phyloP scores from a whole-genome alignment of 2,329 filamentous ascomycete genomes.

The Eutypa lata region DNA sequence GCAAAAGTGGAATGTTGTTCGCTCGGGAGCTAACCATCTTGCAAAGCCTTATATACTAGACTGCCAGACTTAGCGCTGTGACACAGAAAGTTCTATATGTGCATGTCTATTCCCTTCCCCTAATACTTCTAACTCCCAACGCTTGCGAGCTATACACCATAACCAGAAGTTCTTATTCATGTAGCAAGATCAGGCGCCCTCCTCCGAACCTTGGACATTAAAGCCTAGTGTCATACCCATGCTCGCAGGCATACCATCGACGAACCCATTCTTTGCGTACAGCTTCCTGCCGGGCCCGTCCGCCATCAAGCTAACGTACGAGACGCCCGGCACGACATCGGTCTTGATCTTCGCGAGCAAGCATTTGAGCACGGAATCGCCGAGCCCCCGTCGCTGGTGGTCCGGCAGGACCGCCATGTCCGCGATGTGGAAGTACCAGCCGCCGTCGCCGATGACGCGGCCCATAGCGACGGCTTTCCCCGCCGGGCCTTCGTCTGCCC shows the following conservation, averaged over 20 bases:
- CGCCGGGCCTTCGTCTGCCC: slow-evolving; percentile 14
- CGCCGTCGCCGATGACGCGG: slow-evolving; percentile 48
- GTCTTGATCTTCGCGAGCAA: slow-evolving; percentile 38
- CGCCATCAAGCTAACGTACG: slow-evolving; percentile 44
- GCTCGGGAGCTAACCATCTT: too few species aligned
- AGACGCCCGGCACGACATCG: slow-evolving; percentile 33
- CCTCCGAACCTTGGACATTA: too few species aligned
- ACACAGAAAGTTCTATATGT: too few species aligned
- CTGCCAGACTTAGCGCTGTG: too few species aligned
- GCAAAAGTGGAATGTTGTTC: too few species aligned
- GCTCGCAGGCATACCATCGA: slow-evolving; percentile 34
- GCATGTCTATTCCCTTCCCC: too few species aligned
- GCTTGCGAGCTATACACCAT: too few species aligned
- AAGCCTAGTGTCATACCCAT: too few species aligned
- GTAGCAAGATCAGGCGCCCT: too few species aligned
- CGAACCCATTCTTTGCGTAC: slow-evolving; percentile 46
- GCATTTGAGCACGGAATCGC: slow-evolving; percentile 39
- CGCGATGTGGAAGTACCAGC: slow-evolving; percentile 48
- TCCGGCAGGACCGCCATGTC: slow-evolving; percentile 49
- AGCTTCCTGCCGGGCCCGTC: slow-evolving; percentile 41
- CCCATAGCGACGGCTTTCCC: slow-evolving; percentile 44
- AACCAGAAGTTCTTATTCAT: too few species aligned
- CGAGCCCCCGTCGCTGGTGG: slow-evolving; percentile 46
- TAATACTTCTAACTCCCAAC: too few species aligned
- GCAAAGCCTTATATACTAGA: too few species aligned